phyloP scores from a whole-genome alignment of 2,329 filamentous ascomycete species.

The Cucurbitaria berberidis region DNA sequence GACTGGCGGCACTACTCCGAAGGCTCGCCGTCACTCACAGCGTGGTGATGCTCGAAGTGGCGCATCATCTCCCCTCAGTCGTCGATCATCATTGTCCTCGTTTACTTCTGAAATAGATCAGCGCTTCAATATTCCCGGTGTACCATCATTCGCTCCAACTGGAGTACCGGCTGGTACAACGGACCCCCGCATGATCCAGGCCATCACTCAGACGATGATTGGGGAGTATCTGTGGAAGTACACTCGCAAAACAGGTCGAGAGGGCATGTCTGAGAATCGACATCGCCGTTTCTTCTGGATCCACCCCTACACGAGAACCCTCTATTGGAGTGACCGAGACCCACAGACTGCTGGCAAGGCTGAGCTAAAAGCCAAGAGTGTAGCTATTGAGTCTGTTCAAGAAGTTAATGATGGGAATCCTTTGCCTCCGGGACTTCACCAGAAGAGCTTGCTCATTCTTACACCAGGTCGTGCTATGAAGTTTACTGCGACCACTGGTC shows the following conservation, averaged over 20 bases:
- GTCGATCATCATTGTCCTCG: constrained; percentile 88
- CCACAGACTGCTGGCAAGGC: constrained; percentile 78
- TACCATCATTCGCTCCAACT: constrained; percentile 54
- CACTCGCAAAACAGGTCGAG: constrained; percentile 90
- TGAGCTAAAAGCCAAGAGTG: constrained; percentile 84
- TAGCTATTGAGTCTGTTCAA: constrained; percentile 89
- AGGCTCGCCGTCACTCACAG: constrained; percentile 49
- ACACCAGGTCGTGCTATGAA: constrained; percentile 89
- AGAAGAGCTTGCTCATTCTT: constrained; percentile 89
- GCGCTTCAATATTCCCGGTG: constrained; percentile 74
- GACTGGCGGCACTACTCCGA: constrained; percentile 64
- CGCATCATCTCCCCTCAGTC: constrained; percentile 60
- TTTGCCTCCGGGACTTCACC: constrained; percentile 90
- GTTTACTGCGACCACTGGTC: constrained; percentile 91
- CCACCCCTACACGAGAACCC: constrained; percentile 91
- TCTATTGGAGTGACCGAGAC: constrained; percentile 96
- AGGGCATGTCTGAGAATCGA: constrained; percentile 84
- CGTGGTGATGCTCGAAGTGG: constrained; percentile 52
- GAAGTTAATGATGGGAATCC: constrained; percentile 95
- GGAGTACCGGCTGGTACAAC: constrained; percentile 72
- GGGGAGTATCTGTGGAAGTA: constrained; percentile 99
- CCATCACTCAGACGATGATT: constrained; percentile 99
- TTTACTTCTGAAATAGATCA: constrained; percentile 94
- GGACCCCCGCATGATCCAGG: constrained; percentile 97
- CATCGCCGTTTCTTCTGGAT: constrained; percentile 99